Base-by-base conservation (phyloP, 441 rosid species). In the Erysimum cheiri region DNA sequence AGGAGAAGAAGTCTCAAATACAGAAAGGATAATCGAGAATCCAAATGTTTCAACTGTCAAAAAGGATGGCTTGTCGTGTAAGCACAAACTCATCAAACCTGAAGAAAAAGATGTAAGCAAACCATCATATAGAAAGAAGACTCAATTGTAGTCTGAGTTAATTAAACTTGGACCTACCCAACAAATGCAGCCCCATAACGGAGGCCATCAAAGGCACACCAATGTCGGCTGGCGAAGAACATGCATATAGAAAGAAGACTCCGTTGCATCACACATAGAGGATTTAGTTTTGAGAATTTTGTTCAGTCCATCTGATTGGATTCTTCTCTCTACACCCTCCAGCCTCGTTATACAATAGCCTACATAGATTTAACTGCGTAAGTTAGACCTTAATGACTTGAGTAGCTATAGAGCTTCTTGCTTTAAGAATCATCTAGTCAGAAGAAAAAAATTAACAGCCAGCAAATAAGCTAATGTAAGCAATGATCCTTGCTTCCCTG, bases 131-230 rank as follows among this genome's bases (percentile, higher is more conserved):
- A 57, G 58, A n/a, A 8, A 28, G 22, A 47, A 49, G 66, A 39
- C n/a, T 31, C 26, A 46, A 52, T 2, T 60, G 28, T 48, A 19
- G 24, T 35, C 40, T 24, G 17, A 59, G 44, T 58, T 47, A 35
- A 52, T 19, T 19, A 59, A 60, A 19, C 28, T 44, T 29, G 37
- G 58, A 82, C 95, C 80, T 77, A 95, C 99, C 99, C 99, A 43
- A 89, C 77, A 84, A 95, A 95, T 37, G 99, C 99, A 75, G 98
- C 91, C 64, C 96, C 95, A 60, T 92, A 95, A n/a, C 93, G 91
- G 55, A 95, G 93, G 67, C 99, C 99, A 79, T 92, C 99, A 71
- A 95, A 95, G 71, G 99, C 93, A 67, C 99, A 95, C 99, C 96
- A 95, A 80, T 95, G 99, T 69, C 98, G 98, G 29, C 96, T 85